Evolutionary conservation across 768 basidiomycete species (phyloP), one percentile per base, ranked within the genome.

Genomic region (Tremella mesenterica): DNA sequence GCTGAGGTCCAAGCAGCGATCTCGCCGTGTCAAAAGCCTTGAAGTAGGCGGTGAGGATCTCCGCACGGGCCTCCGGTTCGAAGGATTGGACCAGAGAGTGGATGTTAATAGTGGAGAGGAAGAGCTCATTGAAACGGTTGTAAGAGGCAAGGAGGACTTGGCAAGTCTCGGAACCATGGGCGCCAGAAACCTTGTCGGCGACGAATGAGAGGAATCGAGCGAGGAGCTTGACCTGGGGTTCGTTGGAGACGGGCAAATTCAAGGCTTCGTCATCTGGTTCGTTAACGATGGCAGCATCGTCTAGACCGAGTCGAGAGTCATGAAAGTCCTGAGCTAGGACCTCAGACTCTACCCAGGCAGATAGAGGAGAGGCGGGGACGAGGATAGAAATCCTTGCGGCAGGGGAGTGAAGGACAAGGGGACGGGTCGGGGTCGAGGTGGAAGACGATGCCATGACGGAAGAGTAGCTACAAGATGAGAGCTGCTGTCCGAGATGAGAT

Each of bases 331-430:
- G 90, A 66, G 86, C 79, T 53, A 93, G 81, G 67, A 91, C 83
- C 76, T 93, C 90, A 48, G 91, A 90, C 50, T 83, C 81, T 69
- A 90, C 88, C 91, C 92, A 95, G 74, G 88, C 82, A 73, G 90
- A 83, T 60, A 77, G 59, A 33, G 77, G 76, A n/a, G 86, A 83
- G 43, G 69, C 66, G 16, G 88, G 84, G 54, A 95, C 86, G 43
- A 88, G 89, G 73, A 96, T 83, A 58, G 86, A 84, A 57, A 93
- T 63, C n/a, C 73, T 52, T 6, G 70, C 64, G 38, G 68, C 46
- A 12, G 64, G 59, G 18, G 71, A 67, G 49, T 74, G 73, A 36
- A 74, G 61, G 49, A 73, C 70, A 47, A 74, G 65, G 23, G 73
- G 73, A 49, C 73, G 68, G 48, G 68, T 69, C 16, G 69, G 59